phyloP scores from a whole-genome alignment of 2,329 filamentous ascomycete species.

The Fonsecaea erecta region DNA sequence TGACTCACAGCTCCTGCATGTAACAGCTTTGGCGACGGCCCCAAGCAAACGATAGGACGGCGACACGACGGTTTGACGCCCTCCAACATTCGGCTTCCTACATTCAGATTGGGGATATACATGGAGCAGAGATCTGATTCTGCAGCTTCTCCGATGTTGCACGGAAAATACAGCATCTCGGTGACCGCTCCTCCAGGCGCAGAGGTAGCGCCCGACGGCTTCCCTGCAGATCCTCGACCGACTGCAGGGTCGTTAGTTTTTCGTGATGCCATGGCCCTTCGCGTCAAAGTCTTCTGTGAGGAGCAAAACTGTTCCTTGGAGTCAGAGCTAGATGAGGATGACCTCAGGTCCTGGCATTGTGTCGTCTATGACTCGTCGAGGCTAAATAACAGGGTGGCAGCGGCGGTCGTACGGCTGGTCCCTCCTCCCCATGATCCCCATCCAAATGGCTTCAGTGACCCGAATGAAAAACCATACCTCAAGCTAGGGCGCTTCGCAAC shows the following conservation, averaged over 20 bases:
- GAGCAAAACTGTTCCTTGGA: conserved; percentile 64
- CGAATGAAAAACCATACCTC: conserved; percentile 69
- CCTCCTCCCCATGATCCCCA: conserved; percentile 77
- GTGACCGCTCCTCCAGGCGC: conserved; percentile 34
- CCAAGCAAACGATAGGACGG: no score
- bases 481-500: conserved; percentile 82
- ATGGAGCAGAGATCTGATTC: not conserved
- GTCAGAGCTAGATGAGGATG: conserved; percentile 80
- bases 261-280: conserved; percentile 63
- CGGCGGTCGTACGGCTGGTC: conserved; percentile 79
- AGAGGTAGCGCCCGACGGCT: conserved; percentile 34
- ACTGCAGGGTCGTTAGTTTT: conserved; percentile 56
- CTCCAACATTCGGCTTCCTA: no score
- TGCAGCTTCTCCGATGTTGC: not conserved
- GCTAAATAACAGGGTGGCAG: conserved; percentile 53
- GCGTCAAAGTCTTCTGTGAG: conserved; percentile 61
- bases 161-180: conserved; percentile 10
- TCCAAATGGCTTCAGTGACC: conserved; percentile 41
- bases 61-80: no score
- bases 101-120: no score
- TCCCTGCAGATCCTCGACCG: conserved; percentile 33
- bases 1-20: no score
- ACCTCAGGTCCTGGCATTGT: conserved; percentile 81
- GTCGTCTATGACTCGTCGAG: conserved; percentile 70
- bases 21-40: no score